Evolutionary conservation across 805 yeast species (phyloP).

Genomic region (Yarrowia sp.): DNA sequence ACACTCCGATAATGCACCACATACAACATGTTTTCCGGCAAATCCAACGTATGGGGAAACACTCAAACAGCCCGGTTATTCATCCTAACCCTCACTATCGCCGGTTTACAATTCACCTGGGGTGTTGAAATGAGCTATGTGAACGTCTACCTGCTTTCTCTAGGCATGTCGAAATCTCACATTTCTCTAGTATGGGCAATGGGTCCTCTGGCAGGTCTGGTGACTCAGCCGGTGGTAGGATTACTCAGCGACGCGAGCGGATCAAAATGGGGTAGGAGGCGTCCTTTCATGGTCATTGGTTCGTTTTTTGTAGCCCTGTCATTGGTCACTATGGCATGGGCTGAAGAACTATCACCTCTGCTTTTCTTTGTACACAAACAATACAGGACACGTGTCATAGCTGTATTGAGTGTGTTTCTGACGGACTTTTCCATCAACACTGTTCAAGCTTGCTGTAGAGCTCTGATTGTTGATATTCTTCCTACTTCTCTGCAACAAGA

Average conservation of each 20-base stretch:
- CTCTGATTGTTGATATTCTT: conserved; percentile 60
- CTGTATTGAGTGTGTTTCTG: conserved; percentile 52
- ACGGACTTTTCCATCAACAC: conserved; percentile 59
- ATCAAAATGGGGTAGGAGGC: conserved; percentile 48
- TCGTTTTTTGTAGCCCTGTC: conserved; percentile 49
- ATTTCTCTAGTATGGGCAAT: conserved; percentile 68
- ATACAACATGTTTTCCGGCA: background rate
- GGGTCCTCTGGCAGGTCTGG: conserved; percentile 62
- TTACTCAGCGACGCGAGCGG: conserved; percentile 50
- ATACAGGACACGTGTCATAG: conserved; percentile 37
- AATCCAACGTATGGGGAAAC: conserved; percentile 4
- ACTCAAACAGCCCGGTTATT: background rate
- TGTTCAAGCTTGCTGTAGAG: conserved; percentile 64
- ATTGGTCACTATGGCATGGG: conserved; percentile 47
- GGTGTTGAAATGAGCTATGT: conserved; percentile 66
- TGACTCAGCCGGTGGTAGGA: conserved; percentile 66
- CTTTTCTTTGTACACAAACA: conserved; percentile 31
- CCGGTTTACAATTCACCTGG: conserved; percentile 66
- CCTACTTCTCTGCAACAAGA: conserved; percentile 55
- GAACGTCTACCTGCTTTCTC: conserved; percentile 55
- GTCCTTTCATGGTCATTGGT: conserved; percentile 59
- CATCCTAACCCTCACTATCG: conserved; percentile 42
- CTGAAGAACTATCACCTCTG: conserved; percentile 43
- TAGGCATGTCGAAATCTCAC: conserved; percentile 56
- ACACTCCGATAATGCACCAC: background rate